Percentiles rank a stretch among this genome's conserved stretches.
Evolutionary conservation across 2,329 filamentous ascomycete species (phyloP).

Genomic region (Hypoxylon sp.): DNA sequence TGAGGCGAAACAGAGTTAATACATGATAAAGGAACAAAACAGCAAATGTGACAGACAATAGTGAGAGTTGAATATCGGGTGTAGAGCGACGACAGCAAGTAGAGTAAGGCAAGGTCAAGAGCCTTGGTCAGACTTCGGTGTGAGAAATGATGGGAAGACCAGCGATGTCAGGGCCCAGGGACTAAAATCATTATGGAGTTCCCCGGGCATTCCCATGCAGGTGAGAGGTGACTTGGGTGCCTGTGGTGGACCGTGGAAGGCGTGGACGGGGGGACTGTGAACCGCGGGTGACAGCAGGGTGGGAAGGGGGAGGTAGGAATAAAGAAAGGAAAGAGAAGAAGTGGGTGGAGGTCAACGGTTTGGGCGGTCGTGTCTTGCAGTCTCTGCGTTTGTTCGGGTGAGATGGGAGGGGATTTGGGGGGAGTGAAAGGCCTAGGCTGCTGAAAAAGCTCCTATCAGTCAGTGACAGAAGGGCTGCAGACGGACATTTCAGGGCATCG

Average conservation of each 20-base stretch:
- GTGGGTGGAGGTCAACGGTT: conserved; percentile 4
- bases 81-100: background rate
- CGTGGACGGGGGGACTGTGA: conserved; percentile 10
- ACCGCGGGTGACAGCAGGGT: conserved; percentile 18
- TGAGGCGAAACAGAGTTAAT: conserved; percentile 16
- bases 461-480: conserved; percentile 17
- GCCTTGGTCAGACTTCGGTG: conserved; percentile 30
- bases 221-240: conserved; percentile 20
- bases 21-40: conserved; percentile 13
- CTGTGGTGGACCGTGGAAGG: background rate
- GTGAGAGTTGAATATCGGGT: background rate
- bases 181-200: conserved; percentile 28
- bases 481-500: conserved; percentile 24
- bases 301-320: conserved; percentile 7
- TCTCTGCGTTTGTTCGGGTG: conserved; percentile 6
- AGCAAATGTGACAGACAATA: background rate
- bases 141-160: conserved; percentile 25
- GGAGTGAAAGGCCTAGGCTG: conserved; percentile 19
- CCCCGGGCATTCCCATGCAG: conserved; percentile 32
- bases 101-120: conserved; percentile 12
- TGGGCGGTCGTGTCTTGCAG: conserved; percentile 5
- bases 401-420: background rate
- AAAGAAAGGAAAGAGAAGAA: background rate
- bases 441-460: conserved; percentile 31
- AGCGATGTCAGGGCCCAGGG: conserved; percentile 31